phyloP scores from a whole-genome alignment of 257 asterid species.

The Solanum chaucha region DNA sequence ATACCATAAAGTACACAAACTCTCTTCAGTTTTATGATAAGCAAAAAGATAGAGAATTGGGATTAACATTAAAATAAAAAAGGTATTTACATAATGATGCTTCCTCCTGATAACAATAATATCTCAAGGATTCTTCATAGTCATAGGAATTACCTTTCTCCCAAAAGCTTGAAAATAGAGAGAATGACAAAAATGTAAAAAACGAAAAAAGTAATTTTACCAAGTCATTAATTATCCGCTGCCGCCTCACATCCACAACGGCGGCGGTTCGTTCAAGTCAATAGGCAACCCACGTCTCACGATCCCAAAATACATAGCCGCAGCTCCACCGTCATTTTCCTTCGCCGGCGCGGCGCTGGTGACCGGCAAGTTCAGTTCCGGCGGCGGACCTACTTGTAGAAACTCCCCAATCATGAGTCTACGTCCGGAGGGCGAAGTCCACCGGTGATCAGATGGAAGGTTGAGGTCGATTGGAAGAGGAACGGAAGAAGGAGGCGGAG shows the following conservation, averaged over 20 bases:
- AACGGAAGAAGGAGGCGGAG: conserved; percentile 14
- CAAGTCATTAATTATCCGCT: neutral
- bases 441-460: conserved; percentile 57
- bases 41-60: neutral
- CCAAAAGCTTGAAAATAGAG: neutral
- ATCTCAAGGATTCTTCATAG: neutral
- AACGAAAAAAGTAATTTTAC: neutral
- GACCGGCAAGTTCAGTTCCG: neutral
- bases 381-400: conserved; percentile 31
- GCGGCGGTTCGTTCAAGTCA: conserved; percentile 94
- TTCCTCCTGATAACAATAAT: neutral
- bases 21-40: neutral
- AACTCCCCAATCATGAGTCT: conserved; percentile 46
- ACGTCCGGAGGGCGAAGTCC: conserved; percentile 40
- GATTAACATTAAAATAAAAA: neutral
- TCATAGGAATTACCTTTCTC: neutral
- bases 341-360: conserved; percentile 16
- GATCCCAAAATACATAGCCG: conserved; percentile 50
- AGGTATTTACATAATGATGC: neutral
- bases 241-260: conserved; percentile 51
- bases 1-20: neutral
- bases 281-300: conserved; percentile 77
- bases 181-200: neutral
- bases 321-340: conserved; percentile 21
- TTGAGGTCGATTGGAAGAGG: conserved; percentile 53